A percentile compares a stretch with the other conserved stretches of the same genome.
phyloP scores from a whole-genome alignment of 176 grass and related monocot genomes.

The Phyllostachys edulis region DNA sequence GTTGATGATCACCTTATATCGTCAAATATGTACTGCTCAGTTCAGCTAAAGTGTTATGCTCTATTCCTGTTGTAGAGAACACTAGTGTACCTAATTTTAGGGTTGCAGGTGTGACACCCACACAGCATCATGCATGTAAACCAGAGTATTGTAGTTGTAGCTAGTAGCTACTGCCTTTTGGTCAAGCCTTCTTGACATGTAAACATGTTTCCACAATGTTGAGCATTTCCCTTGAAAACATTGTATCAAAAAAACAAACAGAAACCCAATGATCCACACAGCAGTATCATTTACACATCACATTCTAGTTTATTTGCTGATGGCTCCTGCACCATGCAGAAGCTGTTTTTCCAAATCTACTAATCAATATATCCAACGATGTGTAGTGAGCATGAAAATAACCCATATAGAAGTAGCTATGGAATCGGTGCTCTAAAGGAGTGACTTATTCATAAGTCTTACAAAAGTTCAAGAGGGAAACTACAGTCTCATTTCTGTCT shows the following conservation, averaged over 20 bases:
- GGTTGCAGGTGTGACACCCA: not conserved
- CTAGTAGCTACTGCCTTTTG: not conserved
- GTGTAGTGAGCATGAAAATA: not conserved
- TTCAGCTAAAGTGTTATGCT: not conserved
- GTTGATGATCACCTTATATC: not conserved
- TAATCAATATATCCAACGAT: not conserved
- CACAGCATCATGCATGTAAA: not conserved
- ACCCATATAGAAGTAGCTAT: not conserved
- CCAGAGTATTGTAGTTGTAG: not conserved
- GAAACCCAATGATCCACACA: not conserved
- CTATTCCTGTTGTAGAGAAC: not conserved
- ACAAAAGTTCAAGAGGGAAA: not conserved
- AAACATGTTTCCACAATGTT: not conserved
- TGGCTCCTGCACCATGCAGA: not conserved
- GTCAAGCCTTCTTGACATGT: not conserved
- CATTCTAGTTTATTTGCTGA: conserved; percentile 1
- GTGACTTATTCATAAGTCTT: not conserved
- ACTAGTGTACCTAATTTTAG: not conserved
- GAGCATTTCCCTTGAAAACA: conserved; percentile 3
- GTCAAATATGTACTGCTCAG: not conserved
- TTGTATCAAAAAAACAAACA: not conserved
- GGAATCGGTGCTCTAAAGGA: not conserved
- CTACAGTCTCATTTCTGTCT: not conserved
- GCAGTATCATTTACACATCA: not conserved
- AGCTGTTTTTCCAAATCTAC: not conserved